These are phyloP conservation scores for Penicillium arizonense DNA, from an alignment of 495 filamentous ascomycete genomes.

Conservation along the genomic window DNA sequence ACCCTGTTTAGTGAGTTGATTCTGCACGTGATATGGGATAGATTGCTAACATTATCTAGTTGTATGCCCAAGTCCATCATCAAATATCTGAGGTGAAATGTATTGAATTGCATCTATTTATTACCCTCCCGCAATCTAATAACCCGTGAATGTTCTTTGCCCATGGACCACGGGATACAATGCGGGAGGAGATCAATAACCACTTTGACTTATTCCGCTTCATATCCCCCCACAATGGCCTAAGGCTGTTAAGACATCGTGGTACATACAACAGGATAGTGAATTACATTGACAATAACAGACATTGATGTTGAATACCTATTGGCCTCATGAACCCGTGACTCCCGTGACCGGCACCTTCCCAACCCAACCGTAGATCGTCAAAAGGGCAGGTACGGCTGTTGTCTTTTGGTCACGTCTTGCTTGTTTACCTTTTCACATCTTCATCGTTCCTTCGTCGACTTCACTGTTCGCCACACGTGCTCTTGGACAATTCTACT, in stretches of 20 bases:
- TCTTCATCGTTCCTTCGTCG: constrained; percentile 18
- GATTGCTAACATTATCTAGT: constrained; percentile 29
- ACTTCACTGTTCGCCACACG: not conserved
- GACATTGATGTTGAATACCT: not conserved
- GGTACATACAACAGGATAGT: constrained; percentile 29
- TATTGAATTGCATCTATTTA: not conserved
- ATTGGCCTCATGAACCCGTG: not conserved
- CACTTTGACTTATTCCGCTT: constrained; percentile 51
- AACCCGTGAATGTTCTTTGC: constrained; percentile 50
- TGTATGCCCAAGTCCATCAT: constrained; percentile 74
- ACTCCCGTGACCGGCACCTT: not conserved
- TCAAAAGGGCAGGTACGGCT: not conserved
- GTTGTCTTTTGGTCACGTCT: not conserved
- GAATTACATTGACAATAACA: not conserved
- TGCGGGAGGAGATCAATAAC: constrained; percentile 61
- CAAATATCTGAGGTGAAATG: constrained; percentile 37
- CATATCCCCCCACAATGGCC: constrained; percentile 42
- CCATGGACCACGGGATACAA: constrained; percentile 68
- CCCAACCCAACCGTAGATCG: not conserved
- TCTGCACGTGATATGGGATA: not conserved
- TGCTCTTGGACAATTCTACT: constrained; percentile 5
- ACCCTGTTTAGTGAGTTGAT: constrained; percentile 76
- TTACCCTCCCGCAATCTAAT: constrained; percentile 71
- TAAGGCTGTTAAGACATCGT: constrained; percentile 43
- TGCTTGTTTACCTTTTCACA: not conserved